phyloP scores from a whole-genome alignment of 306 rosid genomes.

The Abrus precatorius region DNA sequence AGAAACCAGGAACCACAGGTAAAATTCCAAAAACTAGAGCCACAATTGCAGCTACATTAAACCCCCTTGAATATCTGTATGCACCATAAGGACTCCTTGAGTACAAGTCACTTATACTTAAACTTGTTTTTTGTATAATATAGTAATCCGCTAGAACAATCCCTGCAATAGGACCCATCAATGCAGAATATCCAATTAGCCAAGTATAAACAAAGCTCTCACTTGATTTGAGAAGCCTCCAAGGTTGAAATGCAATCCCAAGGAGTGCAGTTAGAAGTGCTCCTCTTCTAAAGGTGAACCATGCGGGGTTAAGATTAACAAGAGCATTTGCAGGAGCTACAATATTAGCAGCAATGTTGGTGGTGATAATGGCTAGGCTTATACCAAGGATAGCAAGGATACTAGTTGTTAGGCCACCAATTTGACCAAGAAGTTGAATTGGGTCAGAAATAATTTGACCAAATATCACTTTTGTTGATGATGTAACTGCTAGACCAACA shows the following conservation, averaged over 20 bases:
- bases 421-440: conserved; percentile 72
- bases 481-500: conserved; percentile 88
- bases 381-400: conserved; percentile 78
- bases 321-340: conserved; percentile 97
- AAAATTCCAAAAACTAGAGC: conserved; percentile 76
- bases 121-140: conserved; percentile 52
- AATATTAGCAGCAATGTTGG: conserved; percentile 92
- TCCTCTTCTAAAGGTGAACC: conserved; percentile 78
- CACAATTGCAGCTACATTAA: conserved; percentile 73
- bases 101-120: conserved; percentile 71
- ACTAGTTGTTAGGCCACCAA: conserved; percentile 79
- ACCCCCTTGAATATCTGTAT: conserved; percentile 72
- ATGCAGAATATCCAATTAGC: conserved; percentile 91
- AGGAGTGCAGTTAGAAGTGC: conserved; percentile 77
- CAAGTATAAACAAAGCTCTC: conserved; percentile 93
- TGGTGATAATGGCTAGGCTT: conserved; percentile 79
- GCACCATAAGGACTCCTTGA: conserved; percentile 68
- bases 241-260: conserved; percentile 90
- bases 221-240: conserved; percentile 91
- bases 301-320: conserved; percentile 76
- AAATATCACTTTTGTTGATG: conserved; percentile 80
- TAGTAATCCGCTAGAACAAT: conserved; percentile 81
- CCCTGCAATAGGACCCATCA: conserved; percentile 89
- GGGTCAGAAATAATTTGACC: conserved; percentile 84
- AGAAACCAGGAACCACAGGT: conserved; percentile 88